phyloP scores from a whole-genome alignment of 73 alveolate genomes.

The Breviolum minutum region DNA sequence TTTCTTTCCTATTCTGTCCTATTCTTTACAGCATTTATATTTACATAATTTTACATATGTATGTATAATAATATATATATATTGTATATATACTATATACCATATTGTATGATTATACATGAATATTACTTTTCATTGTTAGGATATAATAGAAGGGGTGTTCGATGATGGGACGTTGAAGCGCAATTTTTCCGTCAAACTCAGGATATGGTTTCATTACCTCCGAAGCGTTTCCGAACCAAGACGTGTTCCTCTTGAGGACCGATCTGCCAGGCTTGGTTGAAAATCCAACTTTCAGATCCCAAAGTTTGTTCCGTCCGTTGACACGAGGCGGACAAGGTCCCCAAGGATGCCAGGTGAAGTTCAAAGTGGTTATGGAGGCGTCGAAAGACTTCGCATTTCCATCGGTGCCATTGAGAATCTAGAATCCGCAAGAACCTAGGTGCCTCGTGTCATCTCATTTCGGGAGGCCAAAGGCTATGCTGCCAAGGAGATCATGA shows the following conservation, averaged over 20 bases:
- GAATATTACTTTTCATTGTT: no score
- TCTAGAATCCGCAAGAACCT: no score
- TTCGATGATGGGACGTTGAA: no score
- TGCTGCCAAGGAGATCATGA: slow-evolving; percentile 31
- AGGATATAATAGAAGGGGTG: no score
- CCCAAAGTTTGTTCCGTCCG: neutral
- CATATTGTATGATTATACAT: no score
- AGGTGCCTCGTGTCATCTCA: no score
- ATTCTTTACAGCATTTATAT: no score
- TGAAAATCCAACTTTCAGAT: neutral
- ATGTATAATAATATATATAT: no score
- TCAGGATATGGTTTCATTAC: slow-evolving; percentile 66
- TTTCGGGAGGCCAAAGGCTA: slow-evolving; percentile 7
- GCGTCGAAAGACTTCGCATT: neutral
- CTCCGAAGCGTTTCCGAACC: slow-evolving; percentile 35
- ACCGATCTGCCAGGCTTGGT: slow-evolving; percentile 38
- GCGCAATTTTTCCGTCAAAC: neutral
- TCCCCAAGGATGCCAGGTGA: neutral
- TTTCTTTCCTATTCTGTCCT: no score
- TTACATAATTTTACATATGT: no score
- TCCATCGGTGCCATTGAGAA: neutral
- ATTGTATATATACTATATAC: neutral
- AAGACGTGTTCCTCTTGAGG: slow-evolving; percentile 11
- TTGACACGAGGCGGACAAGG: neutral
- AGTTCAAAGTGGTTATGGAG: slow-evolving; percentile 40